Base-by-base conservation (phyloP, 257 asterid species). In the Vinca minor region DNA sequence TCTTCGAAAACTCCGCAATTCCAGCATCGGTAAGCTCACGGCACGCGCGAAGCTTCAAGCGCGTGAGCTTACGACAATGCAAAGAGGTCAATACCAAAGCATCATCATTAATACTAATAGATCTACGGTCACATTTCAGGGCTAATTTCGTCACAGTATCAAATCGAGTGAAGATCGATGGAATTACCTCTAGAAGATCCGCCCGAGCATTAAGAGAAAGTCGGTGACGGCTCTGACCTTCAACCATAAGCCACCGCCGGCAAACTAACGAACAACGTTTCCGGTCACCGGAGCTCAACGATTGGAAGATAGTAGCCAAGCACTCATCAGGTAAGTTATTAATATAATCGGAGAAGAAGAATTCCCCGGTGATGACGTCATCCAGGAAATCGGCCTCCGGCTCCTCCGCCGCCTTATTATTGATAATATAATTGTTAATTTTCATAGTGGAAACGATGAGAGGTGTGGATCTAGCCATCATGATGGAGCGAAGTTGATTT, bases 161-260 rank as follows among this genome's bases (percentile, higher is more conserved):
- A 70, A 88, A 91, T 4, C 98, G 90, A 5, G 78, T 14, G 68
- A 88, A 82, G 25, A 91, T 63, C 25, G 73, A 73, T 2, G 89
- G 84, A 5, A 84, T 49, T 3, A 68, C 70, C 21, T 54, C 44
- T 0, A 70, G 25, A 5, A 91, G 85, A 71, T 82, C 86, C 29
- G 86, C 74, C 48, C 69, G 78, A 7, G 98, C 95, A 57, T 88
- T 78, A 41, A 91, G 85, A 2, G 96, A 84, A 20, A 91, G 78
- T 20, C 98, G 96, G 59, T 81, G 92, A 38, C 96, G 96, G 69
- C 94, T 88, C 83, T 91, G 94, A 2, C 95, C 96, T 65, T 91
- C 98, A 61, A 88, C 77, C 21, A 59, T 41, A 8, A 86, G 79
- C 98, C 98, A 91, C 18, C 96, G 88, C 65, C 84, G 88, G 81